A percentile compares a stretch with the other conserved stretches of the same genome.
These are phyloP conservation scores for Theobroma cacao DNA, from an alignment of 345 rosid genomes.

Conservation along the genomic window DNA sequence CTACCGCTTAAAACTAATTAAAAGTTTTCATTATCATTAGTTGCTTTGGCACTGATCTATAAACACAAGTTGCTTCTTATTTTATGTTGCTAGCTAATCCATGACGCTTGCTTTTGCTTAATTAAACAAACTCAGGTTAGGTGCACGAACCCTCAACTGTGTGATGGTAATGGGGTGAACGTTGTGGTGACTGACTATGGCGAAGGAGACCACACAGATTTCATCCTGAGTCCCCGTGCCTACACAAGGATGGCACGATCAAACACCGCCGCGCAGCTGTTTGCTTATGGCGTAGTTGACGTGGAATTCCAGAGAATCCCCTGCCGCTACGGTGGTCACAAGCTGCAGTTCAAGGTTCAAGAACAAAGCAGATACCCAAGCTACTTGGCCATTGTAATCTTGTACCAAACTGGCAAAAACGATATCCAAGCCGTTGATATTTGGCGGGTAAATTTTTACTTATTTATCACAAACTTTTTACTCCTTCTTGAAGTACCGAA, in stretches of 20 bases:
- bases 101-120: background rate
- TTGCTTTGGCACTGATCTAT: background rate
- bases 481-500: no score
- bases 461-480: no score
- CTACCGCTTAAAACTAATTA: background rate
- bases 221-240: conserved; percentile 69
- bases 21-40: background rate
- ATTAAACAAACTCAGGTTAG: conserved; percentile 46
- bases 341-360: conserved; percentile 57
- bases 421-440: conserved; percentile 61
- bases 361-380: conserved; percentile 61
- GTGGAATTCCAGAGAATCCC: conserved; percentile 69
- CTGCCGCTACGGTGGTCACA: conserved; percentile 48
- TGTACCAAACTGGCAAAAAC: conserved; percentile 51
- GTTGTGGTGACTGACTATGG: conserved; percentile 84
- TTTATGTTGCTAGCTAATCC: background rate
- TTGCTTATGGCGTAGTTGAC: conserved; percentile 70
- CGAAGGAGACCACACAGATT: conserved; percentile 74
- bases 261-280: conserved; percentile 37
- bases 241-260: conserved; percentile 53
- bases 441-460: conserved; percentile 76
- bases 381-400: conserved; percentile 58
- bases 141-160: conserved; percentile 59
- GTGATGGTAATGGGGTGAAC: conserved; percentile 59
- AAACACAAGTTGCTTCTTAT: background rate